A percentile compares a stretch with the other conserved stretches of the same genome.
These are phyloP conservation scores for Mycosphaerelloides madeirae DNA, from an alignment of 2,329 filamentous ascomycete species.

Conservation along the genomic window DNA sequence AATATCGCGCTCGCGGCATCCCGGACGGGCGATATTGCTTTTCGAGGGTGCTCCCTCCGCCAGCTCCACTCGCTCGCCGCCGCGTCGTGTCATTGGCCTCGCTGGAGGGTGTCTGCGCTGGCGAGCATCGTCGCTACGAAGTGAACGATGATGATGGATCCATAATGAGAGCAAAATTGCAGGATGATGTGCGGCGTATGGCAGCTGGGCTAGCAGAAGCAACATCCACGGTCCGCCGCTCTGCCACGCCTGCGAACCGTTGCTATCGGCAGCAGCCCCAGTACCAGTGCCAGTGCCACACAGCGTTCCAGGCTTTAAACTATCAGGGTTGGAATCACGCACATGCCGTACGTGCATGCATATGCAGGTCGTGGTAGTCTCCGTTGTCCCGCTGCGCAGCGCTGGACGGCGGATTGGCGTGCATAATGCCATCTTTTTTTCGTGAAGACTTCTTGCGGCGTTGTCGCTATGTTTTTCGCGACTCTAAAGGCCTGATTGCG, in stretches of 20 bases:
- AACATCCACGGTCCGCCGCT: too few species aligned
- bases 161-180: too few species aligned
- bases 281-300: slow-evolving; percentile 7
- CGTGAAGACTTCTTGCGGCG: not conserved
- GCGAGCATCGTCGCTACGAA: slow-evolving; percentile 4
- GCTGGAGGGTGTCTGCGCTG: slow-evolving; percentile 2
- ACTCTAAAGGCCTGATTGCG: not conserved
- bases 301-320: slow-evolving; percentile 5
- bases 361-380: slow-evolving; percentile 11
- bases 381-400: slow-evolving; percentile 2
- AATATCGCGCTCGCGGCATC: slow-evolving; percentile 8
- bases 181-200: too few species aligned
- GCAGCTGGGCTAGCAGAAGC: too few species aligned
- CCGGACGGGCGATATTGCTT: slow-evolving; percentile 10
- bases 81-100: not conserved
- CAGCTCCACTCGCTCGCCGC: not conserved
- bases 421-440: slow-evolving; percentile 5
- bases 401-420: slow-evolving; percentile 2
- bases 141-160: not conserved
- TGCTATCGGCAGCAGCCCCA: slow-evolving; percentile 9
- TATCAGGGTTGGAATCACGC: slow-evolving; percentile 9
- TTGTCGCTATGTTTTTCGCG: slow-evolving; percentile 3
- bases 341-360: slow-evolving; percentile 18
- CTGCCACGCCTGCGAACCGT: not conserved
- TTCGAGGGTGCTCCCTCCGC: slow-evolving; percentile 1